A percentile compares a stretch with the other conserved stretches of the same genome.
Conservation (phyloP, 1,139 yeast genomes). For the Blastobotrys apis region DNA sequence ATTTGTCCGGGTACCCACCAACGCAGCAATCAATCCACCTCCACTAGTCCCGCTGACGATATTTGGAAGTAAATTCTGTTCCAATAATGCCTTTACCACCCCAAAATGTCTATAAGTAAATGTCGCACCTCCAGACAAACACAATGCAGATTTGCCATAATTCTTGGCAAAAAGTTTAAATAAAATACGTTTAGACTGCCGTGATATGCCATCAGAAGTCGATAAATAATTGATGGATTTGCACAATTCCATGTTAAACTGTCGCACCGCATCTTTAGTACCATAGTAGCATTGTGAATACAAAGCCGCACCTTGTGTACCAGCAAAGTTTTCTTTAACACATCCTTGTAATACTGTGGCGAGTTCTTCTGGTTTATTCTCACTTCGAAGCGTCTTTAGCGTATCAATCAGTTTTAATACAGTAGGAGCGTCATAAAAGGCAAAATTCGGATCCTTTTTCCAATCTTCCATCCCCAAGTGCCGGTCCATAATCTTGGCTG, state of each 20-base stretch:
- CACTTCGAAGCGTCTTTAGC: constrained; percentile 39
- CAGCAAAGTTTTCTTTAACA: constrained; percentile 69
- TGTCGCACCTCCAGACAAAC: constrained; percentile 77
- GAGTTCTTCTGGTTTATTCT: constrained; percentile 44
- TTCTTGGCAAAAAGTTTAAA: constrained; percentile 58
- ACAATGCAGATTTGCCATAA: constrained; percentile 68
- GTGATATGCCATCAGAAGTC: constrained; percentile 39
- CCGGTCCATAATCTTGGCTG: constrained; percentile 56
- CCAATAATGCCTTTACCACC: constrained; percentile 64
- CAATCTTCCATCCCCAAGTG: constrained; percentile 58
- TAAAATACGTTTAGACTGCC: constrained; percentile 46
- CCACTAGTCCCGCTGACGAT: constrained; percentile 79
- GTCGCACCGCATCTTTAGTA: constrained; percentile 57
- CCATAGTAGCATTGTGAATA: constrained; percentile 76
- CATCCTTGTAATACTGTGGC: constrained; percentile 61
- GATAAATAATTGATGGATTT: constrained; percentile 46
- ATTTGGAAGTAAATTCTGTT: constrained; percentile 60
- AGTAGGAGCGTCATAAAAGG: constrained; percentile 65
- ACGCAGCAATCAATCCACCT: constrained; percentile 75
- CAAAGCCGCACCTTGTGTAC: constrained; percentile 66
- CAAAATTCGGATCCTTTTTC: constrained; percentile 58
- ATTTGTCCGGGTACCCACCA: constrained; percentile 65
- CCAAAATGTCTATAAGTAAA: constrained; percentile 79
- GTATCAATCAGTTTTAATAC: constrained; percentile 48
- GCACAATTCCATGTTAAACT: constrained; percentile 52